A percentile compares a stretch with the other conserved stretches of the same genome.
Evolutionary conservation across 1,284 basidiomycete genomes (phyloP).

Genomic region (Porogramme epimiltina): DNA sequence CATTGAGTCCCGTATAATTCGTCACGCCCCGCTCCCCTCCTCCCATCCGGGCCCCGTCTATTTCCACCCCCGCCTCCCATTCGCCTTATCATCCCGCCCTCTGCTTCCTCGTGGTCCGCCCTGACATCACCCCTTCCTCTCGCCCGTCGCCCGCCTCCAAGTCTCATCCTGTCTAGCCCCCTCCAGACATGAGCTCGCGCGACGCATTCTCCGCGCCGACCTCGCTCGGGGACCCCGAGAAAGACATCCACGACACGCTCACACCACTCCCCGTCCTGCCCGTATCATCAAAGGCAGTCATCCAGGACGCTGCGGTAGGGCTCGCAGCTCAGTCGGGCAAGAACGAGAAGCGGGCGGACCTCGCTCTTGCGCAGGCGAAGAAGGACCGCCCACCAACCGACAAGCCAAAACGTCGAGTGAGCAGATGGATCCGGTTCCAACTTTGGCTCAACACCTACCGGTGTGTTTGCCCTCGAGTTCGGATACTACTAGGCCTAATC

Average conservation of each 20-base stretch:
- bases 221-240: constrained; percentile 31
- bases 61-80: constrained; percentile 7
- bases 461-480: constrained; percentile 30
- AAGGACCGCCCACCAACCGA: constrained; percentile 21
- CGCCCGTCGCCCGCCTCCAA: constrained; percentile 16
- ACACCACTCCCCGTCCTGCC: constrained; percentile 22
- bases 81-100: neutral
- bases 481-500: neutral
- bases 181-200: constrained; percentile 8
- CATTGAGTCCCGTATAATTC: constrained; percentile 27
- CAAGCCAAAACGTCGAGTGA: constrained; percentile 29
- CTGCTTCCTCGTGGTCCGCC: neutral
- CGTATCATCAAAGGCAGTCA: constrained; percentile 20
- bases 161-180: constrained; percentile 12
- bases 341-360: constrained; percentile 17
- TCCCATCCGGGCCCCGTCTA: constrained; percentile 18
- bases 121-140: constrained; percentile 15
- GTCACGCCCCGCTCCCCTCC: constrained; percentile 13
- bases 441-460: constrained; percentile 72
- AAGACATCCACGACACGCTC: constrained; percentile 26
- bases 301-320: constrained; percentile 17
- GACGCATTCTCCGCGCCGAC: constrained; percentile 23
- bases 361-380: constrained; percentile 19
- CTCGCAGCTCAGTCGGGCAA: constrained; percentile 17
- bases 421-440: constrained; percentile 51